Evolutionary conservation across 495 filamentous ascomycete genomes (phyloP).

Genomic region (Aspergillus haitiensis): DNA sequence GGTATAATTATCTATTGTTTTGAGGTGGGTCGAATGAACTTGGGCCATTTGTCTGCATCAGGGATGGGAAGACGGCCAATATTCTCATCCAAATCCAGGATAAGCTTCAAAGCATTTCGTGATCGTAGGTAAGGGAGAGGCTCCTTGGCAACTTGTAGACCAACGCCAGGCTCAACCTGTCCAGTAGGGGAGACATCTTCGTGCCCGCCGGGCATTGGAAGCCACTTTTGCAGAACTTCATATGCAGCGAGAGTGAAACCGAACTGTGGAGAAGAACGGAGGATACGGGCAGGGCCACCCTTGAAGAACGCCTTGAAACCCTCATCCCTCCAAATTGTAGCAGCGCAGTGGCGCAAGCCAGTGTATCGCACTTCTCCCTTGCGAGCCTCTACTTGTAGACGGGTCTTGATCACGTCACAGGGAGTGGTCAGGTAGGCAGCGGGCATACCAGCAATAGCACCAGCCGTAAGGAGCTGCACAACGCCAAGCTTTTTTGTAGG

Average conservation of each 20-base stretch:
- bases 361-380: conserved; percentile 90
- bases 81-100: conserved; percentile 89
- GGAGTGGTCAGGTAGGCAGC: conserved; percentile 97
- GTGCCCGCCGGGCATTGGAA: conserved; percentile 76
- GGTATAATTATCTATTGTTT: conserved; percentile 31
- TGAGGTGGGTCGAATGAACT: conserved; percentile 34
- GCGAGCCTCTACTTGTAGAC: conserved; percentile 92
- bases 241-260: conserved; percentile 96
- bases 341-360: conserved; percentile 81
- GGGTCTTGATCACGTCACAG: conserved; percentile 98
- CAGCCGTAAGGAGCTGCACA: conserved; percentile 87
- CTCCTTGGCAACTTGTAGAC: conserved; percentile 57
- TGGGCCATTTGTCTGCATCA: conserved; percentile 47
- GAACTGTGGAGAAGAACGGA: conserved; percentile 94
- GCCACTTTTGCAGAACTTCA: conserved; percentile 78
- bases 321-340: conserved; percentile 82
- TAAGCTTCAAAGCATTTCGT: conserved; percentile 93
- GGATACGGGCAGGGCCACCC: conserved; percentile 89
- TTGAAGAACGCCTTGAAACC: conserved; percentile 98
- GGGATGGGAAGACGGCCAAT: conserved; percentile 72
- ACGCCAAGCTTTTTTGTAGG: conserved; percentile 88
- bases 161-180: conserved; percentile 55
- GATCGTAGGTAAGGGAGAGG: conserved; percentile 81
- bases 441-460: conserved; percentile 98
- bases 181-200: conserved; percentile 47